Percentiles rank a stretch among this genome's conserved stretches.
Conservation (phyloP, 495 filamentous ascomycete genomes). For the Annulohypoxylon maeteangense region DNA sequence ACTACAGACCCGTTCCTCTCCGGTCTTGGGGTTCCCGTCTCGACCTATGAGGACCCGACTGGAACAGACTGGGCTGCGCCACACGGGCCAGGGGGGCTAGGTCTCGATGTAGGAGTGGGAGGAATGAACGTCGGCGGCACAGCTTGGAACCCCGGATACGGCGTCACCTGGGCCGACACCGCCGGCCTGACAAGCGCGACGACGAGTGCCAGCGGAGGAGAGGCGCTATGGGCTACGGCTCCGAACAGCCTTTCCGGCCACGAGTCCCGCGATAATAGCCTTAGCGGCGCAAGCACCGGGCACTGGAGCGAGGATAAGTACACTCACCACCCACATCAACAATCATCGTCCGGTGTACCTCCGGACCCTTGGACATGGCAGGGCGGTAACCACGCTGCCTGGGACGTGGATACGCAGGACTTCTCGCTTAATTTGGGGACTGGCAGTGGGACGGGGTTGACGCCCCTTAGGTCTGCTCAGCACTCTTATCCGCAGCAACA, state of each 20-base stretch:
- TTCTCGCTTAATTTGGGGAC: slow-evolving; percentile 26
- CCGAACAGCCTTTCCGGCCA: neutral
- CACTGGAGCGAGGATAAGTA: slow-evolving; percentile 12
- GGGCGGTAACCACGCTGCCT: slow-evolving; percentile 13
- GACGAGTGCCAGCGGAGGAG: slow-evolving; percentile 14
- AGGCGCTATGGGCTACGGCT: slow-evolving; percentile 40
- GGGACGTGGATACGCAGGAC: slow-evolving; percentile 27
- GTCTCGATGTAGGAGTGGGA: slow-evolving; percentile 7
- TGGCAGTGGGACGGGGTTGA: slow-evolving; percentile 6
- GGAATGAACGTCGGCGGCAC: neutral
- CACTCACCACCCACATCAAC: slow-evolving; percentile 1
- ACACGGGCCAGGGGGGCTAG: slow-evolving; percentile 7
- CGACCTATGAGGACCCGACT: slow-evolving; percentile 23
- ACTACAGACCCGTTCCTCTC: slow-evolving; percentile 37
- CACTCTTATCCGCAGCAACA: neutral
- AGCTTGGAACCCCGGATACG: slow-evolving; percentile 9
- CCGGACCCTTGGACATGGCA: slow-evolving; percentile 34
- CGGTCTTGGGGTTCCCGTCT: slow-evolving; percentile 42
- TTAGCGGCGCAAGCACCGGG: slow-evolving; percentile 29
- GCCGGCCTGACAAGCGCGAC: slow-evolving; percentile 19
- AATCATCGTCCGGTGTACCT: neutral
- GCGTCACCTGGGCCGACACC: slow-evolving; percentile 43
- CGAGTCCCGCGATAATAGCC: slow-evolving; percentile 22
- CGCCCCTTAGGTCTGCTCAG: slow-evolving; percentile 4
- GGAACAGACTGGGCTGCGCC: slow-evolving; percentile 26